Percentiles rank a stretch among this genome's conserved stretches.
Evolutionary conservation across 192 early-diverging fungal genomes (phyloP).

Genomic region (Oehlia diaphana): DNA sequence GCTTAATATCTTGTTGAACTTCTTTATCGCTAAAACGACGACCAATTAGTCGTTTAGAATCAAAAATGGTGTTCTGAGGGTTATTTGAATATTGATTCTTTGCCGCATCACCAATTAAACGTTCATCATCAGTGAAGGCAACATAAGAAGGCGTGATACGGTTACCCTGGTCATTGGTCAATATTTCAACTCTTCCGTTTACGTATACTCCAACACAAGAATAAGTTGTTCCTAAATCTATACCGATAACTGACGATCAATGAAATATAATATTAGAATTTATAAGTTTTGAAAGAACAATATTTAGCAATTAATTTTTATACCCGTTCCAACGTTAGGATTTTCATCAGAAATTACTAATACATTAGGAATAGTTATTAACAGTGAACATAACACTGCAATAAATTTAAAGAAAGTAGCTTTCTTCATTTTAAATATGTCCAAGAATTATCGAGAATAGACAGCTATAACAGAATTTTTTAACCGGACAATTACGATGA

Average conservation of each 20-base stretch:
- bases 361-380: conserved; percentile 8
- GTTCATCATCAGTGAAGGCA: conserved; percentile 88
- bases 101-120: conserved; percentile 90
- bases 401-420: conserved; percentile 15
- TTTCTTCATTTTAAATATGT: conserved; percentile 8
- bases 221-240: conserved; percentile 95
- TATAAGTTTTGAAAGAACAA: not conserved
- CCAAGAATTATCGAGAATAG: not conserved
- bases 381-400: conserved; percentile 1
- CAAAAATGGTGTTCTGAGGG: conserved; percentile 91
- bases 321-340: not conserved
- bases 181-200: conserved; percentile 96
- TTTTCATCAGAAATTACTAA: conserved; percentile 4
- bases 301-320: not conserved
- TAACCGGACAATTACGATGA: not conserved
- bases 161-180: conserved; percentile 96
- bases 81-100: conserved; percentile 93
- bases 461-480: not conserved
- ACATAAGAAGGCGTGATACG: conserved; percentile 96
- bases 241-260: conserved; percentile 70
- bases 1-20: conserved; percentile 91
- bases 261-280: not conserved
- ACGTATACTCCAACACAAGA: conserved; percentile 93
- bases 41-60: conserved; percentile 92
- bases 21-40: conserved; percentile 87